Conservation (phyloP, 2,329 filamentous ascomycete genomes). For the Colletotrichum nymphaeae region DNA sequence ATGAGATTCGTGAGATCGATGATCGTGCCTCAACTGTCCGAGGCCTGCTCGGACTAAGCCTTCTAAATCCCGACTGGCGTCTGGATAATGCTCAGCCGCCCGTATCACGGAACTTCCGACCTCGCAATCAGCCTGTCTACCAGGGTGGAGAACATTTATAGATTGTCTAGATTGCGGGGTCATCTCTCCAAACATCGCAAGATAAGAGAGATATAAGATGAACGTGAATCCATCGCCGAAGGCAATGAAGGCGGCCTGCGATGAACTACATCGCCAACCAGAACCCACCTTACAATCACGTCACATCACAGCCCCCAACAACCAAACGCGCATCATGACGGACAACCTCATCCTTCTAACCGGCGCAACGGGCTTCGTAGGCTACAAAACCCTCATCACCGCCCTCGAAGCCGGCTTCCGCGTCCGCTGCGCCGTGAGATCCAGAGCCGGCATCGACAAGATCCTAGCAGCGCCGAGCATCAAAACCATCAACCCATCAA, state of each 20-base stretch:
- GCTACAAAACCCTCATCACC: slow-evolving; percentile 42
- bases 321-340: background rate
- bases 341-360: slow-evolving; percentile 38
- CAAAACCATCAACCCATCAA: slow-evolving; percentile 19
- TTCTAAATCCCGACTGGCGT: background rate
- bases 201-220: background rate
- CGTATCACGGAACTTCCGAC: background rate
- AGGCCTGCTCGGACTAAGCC: background rate
- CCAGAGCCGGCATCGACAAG: slow-evolving; percentile 31
- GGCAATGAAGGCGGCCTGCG: no score
- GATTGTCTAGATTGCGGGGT: background rate
- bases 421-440: slow-evolving; percentile 45
- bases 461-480: slow-evolving; percentile 28
- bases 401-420: slow-evolving; percentile 41
- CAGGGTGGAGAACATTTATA: background rate
- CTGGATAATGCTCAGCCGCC: background rate
- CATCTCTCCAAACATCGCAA: background rate
- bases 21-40: background rate
- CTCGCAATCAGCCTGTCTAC: background rate
- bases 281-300: background rate
- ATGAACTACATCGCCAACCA: background rate
- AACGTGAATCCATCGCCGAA: no score
- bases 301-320: background rate
- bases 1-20: background rate
- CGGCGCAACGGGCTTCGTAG: slow-evolving; percentile 45